Evolutionary conservation across 192 early-diverging fungal species (phyloP), one percentile per base, ranked within the genome.

Genomic region (Entophlyctis luteolus): DNA sequence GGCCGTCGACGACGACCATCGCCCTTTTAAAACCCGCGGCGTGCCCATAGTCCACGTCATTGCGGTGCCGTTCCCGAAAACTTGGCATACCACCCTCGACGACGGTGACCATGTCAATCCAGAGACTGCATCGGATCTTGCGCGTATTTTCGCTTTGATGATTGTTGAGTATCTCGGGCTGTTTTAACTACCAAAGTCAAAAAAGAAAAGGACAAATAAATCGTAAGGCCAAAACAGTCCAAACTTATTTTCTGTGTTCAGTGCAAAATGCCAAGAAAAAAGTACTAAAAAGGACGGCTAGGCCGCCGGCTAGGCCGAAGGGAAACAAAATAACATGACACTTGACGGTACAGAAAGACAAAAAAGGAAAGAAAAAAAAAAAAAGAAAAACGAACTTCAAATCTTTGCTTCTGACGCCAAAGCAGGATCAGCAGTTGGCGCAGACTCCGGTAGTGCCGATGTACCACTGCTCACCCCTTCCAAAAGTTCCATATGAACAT

Each of bases 21-120:
- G 84, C 2, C 96, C 96, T 16, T 98, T 98, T 78, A 34, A 91
- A 34, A 29, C 81, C 20, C 78, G 85, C 22, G 87, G 92, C 8
- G 89, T 96, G 0, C 89, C 91, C 1, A 83, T 93, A 46, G 78
- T 95, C 20, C 96, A 98, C 70, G 57, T 92, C 29, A 98, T 98
- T 54, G 83, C 94, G 3, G 60, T 70, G 20, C 90, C 89, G 16
- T 98, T 98, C 74, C 94, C 96, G 16, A 48, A 47, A 22, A 89
- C 88, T 1, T 98, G 96, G 96, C 96, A 98, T 66, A 93, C 68
- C 0, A 42, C 80, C 1, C 37, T 77, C 59, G 96, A 98, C 73
- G 84, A 93, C 66, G 88, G 83, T 12, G 72, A 80, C 22, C 87
- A 85, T 6, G 74, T 96, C 3, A 82, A 87, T 52, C 65, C 75